A percentile compares a stretch with the other conserved stretches of the same genome.
Conservation (phyloP, 495 filamentous ascomycete species). For the Penicillium egyptiacum region DNA sequence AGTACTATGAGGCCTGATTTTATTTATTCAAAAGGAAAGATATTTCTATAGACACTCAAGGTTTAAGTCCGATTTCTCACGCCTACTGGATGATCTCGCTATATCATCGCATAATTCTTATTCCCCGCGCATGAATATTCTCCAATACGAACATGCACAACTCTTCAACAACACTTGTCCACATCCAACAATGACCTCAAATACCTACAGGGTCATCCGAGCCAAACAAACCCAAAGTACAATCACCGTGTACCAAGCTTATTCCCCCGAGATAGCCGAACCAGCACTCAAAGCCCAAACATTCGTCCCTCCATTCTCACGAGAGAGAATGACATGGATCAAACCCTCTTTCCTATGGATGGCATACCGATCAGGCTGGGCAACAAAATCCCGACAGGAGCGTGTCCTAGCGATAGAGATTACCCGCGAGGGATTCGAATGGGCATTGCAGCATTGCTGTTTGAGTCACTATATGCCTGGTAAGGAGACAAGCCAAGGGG, state of each 20-base stretch:
- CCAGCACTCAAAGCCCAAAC: slow-evolving; percentile 53
- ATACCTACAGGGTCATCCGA: slow-evolving; percentile 52
- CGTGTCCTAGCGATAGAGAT: slow-evolving; percentile 57
- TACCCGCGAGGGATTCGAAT: slow-evolving; percentile 43
- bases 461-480: slow-evolving; percentile 18
- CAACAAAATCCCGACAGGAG: slow-evolving; percentile 48
- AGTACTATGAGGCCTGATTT: background rate
- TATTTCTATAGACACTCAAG: background rate
- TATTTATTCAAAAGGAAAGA: background rate
- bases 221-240: slow-evolving; percentile 46
- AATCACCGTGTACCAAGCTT: slow-evolving; percentile 67
- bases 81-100: background rate
- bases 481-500: slow-evolving; percentile 5
- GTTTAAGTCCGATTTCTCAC: background rate
- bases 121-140: too few relatives aligned
- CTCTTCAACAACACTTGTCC: background rate
- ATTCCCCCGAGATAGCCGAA: slow-evolving; percentile 51
- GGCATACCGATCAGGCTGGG: slow-evolving; percentile 60
- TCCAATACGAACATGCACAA: background rate
- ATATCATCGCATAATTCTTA: background rate
- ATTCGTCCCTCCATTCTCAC: slow-evolving; percentile 51
- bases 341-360: slow-evolving; percentile 67
- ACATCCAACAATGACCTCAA: background rate
- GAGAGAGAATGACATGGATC: slow-evolving; percentile 64
- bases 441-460: slow-evolving; percentile 34